Conservation (phyloP, 2,329 filamentous ascomycete species). For the Nemania abortiva region DNA sequence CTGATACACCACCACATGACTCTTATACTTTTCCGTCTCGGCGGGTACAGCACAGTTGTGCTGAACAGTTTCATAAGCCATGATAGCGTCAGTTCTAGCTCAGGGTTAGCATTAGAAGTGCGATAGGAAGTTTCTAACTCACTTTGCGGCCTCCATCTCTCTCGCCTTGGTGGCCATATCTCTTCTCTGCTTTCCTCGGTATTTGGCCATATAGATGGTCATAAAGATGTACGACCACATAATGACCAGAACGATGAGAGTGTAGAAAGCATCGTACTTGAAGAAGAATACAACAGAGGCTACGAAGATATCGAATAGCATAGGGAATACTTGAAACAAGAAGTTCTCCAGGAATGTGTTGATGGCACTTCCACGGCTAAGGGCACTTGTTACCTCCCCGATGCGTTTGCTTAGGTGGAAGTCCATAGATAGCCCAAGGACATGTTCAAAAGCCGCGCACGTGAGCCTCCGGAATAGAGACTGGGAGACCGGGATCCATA, state of each 20-base stretch:
- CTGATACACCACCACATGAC: slow-evolving; percentile 68
- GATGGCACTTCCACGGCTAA: slow-evolving; percentile 61
- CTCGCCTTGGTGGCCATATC: slow-evolving; percentile 59
- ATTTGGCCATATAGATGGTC: slow-evolving; percentile 64
- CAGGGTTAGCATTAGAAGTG: slow-evolving; percentile 15
- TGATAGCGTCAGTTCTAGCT: slow-evolving; percentile 58
- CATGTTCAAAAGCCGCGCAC: slow-evolving; percentile 61
- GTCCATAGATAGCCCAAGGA: slow-evolving; percentile 60
- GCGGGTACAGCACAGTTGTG: slow-evolving; percentile 72
- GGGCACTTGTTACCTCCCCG: slow-evolving; percentile 64
- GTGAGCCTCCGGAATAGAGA: slow-evolving; percentile 58
- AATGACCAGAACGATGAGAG: slow-evolving; percentile 61
- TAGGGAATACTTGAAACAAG: slow-evolving; percentile 63
- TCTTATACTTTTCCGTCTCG: slow-evolving; percentile 68
- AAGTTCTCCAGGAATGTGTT: slow-evolving; percentile 64
- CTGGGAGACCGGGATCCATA: slow-evolving; percentile 64
- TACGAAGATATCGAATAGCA: slow-evolving; percentile 63
- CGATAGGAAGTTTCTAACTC: slow-evolving; percentile 19
- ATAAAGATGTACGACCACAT: slow-evolving; percentile 64
- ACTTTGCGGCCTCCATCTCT: slow-evolving; percentile 63
- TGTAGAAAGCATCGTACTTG: slow-evolving; percentile 61
- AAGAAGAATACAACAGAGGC: slow-evolving; percentile 61
- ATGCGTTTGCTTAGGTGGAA: slow-evolving; percentile 65
- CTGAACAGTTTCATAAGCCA: slow-evolving; percentile 69
- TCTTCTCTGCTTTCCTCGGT: slow-evolving; percentile 57